A percentile compares a stretch with the other conserved stretches of the same genome.
Evolutionary conservation across 495 filamentous ascomycete species (phyloP).

Genomic region (Penicillium atrosanguineum): DNA sequence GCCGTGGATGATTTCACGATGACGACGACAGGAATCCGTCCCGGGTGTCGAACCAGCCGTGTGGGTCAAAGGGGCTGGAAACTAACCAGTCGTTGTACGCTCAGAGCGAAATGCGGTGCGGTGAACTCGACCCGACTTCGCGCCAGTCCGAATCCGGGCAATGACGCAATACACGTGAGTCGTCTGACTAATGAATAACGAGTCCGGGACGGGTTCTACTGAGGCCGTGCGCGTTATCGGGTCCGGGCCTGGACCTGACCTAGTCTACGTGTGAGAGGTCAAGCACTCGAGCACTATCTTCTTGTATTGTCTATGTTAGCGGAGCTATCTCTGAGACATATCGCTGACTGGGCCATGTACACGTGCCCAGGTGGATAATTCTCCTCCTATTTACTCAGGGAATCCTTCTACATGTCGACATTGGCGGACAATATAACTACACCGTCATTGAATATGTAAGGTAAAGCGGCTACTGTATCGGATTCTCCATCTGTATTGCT

Average conservation of each 20-base stretch:
- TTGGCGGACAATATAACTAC: too few species aligned
- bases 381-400: too few species aligned
- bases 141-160: not conserved
- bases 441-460: too few species aligned
- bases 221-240: not conserved
- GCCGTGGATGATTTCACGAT: slow-evolving; percentile 23
- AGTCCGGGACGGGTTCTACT: not conserved
- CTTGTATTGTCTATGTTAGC: not conserved
- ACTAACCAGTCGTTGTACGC: not conserved
- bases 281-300: not conserved
- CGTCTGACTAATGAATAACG: not conserved
- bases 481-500: too few species aligned
- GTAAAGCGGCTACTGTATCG: too few species aligned
- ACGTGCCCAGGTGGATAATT: too few species aligned
- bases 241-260: not conserved
- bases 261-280: not conserved
- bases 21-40: slow-evolving; percentile 20
- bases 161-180: slow-evolving; percentile 6
- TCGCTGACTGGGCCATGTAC: not conserved
- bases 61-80: not conserved
- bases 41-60: not conserved
- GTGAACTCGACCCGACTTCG: not conserved
- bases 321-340: not conserved
- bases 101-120: not conserved
- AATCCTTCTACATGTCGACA: too few species aligned